phyloP scores from a whole-genome alignment of 139 green algal species.

The Tetraselmis striata region DNA sequence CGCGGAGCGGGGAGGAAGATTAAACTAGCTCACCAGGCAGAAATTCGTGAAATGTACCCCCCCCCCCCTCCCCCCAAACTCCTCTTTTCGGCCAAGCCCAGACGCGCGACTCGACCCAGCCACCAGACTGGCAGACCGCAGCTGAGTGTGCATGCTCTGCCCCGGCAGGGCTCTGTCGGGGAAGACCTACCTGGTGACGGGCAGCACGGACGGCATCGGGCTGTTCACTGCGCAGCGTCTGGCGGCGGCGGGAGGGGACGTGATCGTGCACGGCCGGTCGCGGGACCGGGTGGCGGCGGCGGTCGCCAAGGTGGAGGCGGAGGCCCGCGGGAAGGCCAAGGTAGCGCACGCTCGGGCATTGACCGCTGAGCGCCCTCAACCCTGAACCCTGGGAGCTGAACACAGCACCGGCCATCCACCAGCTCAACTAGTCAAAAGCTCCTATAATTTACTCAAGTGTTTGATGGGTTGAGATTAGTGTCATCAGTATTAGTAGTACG shows the following conservation, averaged over 20 bases:
- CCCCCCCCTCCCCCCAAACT: too few relatives aligned
- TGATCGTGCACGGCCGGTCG: slow-evolving; percentile 60
- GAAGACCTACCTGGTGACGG: slow-evolving; percentile 43
- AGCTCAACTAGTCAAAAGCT: too few relatives aligned
- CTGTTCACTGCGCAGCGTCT: slow-evolving; percentile 47
- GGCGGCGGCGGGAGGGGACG: slow-evolving; percentile 28
- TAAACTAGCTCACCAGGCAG: too few relatives aligned
- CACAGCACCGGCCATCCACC: background rate
- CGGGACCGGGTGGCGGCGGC: background rate
- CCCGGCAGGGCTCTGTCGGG: slow-evolving; percentile 1
- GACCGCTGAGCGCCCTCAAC: background rate
- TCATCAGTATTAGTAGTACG: too few relatives aligned
- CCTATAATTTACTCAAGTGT: too few relatives aligned
- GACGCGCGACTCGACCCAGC: too few relatives aligned
- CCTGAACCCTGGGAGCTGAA: slow-evolving; percentile 1
- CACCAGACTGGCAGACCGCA: too few relatives aligned
- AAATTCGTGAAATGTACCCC: too few relatives aligned
- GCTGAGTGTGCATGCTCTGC: too few relatives aligned
- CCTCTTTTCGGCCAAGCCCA: too few relatives aligned
- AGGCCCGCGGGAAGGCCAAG: background rate
- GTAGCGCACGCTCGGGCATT: background rate
- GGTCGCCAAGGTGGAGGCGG: background rate
- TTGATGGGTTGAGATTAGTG: too few relatives aligned
- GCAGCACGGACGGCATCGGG: slow-evolving; percentile 65
- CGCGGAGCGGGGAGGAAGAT: too few relatives aligned